Conservation (phyloP, 148 eudicot genomes). For the Rhododendron molle region DNA sequence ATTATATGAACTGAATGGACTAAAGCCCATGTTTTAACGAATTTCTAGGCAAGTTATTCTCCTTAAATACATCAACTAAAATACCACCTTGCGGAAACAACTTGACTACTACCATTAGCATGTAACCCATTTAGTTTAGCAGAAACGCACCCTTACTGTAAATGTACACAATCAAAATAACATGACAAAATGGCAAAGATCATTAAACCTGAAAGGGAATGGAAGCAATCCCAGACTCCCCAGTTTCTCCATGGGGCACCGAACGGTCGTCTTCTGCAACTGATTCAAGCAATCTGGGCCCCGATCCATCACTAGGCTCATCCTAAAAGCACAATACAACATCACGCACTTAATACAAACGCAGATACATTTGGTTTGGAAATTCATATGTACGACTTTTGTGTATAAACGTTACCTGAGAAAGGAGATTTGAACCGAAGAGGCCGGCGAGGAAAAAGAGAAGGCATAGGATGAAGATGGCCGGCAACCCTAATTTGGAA, state of each 20-base stretch:
- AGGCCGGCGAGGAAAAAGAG: conserved; percentile 54
- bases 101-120: neutral
- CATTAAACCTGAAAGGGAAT: conserved; percentile 60
- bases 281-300: conserved; percentile 38
- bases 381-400: neutral
- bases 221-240: conserved; percentile 45
- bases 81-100: neutral
- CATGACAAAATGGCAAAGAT: neutral
- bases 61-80: neutral
- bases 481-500: conserved; percentile 44
- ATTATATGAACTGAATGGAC: too few relatives aligned
- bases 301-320: conserved; percentile 23
- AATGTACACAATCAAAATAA: neutral
- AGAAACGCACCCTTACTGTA: neutral
- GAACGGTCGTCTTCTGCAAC: conserved; percentile 21
- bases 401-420: conserved; percentile 28
- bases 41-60: neutral
- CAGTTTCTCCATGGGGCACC: conserved; percentile 49
- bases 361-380: neutral
- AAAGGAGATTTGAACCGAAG: conserved; percentile 42
- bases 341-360: neutral
- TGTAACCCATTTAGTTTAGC: neutral
- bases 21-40: neutral
- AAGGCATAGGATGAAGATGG: conserved; percentile 38
- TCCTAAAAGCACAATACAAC: conserved; percentile 16